A percentile compares a stretch with the other conserved stretches of the same genome.
Evolutionary conservation across 257 asterid species (phyloP).

Genomic region (Verbena officinalis): DNA sequence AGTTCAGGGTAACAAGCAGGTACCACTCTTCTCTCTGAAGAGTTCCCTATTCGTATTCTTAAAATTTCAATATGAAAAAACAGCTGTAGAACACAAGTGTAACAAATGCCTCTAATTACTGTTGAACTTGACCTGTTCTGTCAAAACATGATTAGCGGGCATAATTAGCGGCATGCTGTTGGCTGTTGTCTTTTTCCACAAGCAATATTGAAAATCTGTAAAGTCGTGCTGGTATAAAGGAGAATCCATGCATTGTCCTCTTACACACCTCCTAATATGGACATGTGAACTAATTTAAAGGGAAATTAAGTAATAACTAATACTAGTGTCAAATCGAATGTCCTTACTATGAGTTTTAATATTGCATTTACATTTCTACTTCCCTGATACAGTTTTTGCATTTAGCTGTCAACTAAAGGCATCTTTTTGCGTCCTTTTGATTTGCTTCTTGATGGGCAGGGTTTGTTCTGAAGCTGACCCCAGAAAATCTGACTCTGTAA

Average conservation of each 20-base stretch:
- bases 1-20: conserved; percentile 57
- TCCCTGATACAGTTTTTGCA: neutral
- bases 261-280: neutral
- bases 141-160: neutral
- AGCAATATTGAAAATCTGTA: neutral
- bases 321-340: conserved; percentile 12
- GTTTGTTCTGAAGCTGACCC: conserved; percentile 55
- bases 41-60: conserved; percentile 13
- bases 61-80: conserved; percentile 7
- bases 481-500: conserved; percentile 31
- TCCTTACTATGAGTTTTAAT: conserved; percentile 14
- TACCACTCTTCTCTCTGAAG: conserved; percentile 43
- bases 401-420: conserved; percentile 10
- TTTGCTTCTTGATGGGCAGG: conserved; percentile 47
- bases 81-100: conserved; percentile 15
- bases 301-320: conserved; percentile 12
- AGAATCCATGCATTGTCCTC: neutral
- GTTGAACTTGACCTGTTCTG: neutral
- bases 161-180: neutral
- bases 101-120: conserved; percentile 9
- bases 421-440: conserved; percentile 28
- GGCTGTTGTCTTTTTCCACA: neutral
- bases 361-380: conserved; percentile 4
- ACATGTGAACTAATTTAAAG: neutral
- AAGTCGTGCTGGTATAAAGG: neutral